Conservation (phyloP, 257 asterid genomes). For the Fraxinus quadrangulata region DNA sequence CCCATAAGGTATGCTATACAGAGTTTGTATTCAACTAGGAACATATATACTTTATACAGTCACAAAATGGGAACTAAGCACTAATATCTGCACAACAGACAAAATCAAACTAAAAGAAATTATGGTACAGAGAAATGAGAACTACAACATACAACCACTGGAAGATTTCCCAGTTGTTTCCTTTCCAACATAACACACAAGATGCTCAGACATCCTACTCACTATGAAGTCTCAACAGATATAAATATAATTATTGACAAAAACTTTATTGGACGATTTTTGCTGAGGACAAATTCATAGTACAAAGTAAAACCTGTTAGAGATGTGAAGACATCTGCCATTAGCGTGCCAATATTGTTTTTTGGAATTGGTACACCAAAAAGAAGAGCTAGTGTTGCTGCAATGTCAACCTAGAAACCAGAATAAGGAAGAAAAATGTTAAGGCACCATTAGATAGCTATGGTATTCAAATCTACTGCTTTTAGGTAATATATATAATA, state of each 20-base stretch:
- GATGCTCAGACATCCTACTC: not conserved
- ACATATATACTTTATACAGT: not conserved
- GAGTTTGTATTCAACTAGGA: not conserved
- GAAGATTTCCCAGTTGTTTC: constrained; percentile 2
- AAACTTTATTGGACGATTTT: not conserved
- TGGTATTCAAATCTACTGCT: constrained; percentile 1
- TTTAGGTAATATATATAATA: not conserved
- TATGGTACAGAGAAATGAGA: not conserved
- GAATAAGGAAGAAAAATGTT: constrained; percentile 23
- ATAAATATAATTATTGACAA: constrained; percentile 13
- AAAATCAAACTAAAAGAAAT: not conserved
- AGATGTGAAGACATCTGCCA: constrained; percentile 61
- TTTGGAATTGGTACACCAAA: constrained; percentile 91
- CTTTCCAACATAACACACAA: not conserved
- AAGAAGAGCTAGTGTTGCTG: constrained; percentile 82
- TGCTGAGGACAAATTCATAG: constrained; percentile 16
- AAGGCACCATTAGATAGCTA: constrained; percentile 19
- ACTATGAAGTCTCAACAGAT: constrained; percentile 15
- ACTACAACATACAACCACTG: not conserved
- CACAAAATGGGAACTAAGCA: not conserved
- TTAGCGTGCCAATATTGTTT: constrained; percentile 78
- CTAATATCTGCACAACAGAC: not conserved
- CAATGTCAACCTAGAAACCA: constrained; percentile 76
- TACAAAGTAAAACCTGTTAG: constrained; percentile 54
- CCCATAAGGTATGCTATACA: not conserved